Conservation (phyloP, 2,329 filamentous ascomycete genomes). For the Alternaria tenuissima region DNA sequence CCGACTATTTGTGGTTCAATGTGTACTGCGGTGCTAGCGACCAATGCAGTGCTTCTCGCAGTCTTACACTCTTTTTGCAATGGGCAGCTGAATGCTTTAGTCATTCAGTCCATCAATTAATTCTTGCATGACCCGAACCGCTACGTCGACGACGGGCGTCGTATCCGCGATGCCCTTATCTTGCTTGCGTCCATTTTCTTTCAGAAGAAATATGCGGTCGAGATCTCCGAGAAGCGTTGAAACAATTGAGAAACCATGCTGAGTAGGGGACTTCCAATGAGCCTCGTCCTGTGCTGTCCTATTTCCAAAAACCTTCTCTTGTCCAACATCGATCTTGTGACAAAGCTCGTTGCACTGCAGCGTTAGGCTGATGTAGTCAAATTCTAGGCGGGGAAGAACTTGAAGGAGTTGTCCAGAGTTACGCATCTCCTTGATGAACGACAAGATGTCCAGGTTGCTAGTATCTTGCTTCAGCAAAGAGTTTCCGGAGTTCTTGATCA, state of each 20-base stretch:
- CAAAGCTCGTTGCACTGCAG: constrained; percentile 1
- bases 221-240: not conserved
- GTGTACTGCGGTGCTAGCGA: not conserved
- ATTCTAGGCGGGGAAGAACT: not conserved
- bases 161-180: not conserved
- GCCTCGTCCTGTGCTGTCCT: not conserved
- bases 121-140: not conserved
- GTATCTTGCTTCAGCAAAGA: not conserved
- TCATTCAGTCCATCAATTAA: not conserved
- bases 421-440: not conserved
- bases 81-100: not conserved
- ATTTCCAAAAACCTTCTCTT: not conserved
- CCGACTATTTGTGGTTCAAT: too few relatives aligned
- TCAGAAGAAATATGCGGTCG: not conserved
- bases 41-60: not conserved
- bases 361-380: constrained; percentile 3
- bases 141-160: not conserved
- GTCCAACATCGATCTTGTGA: not conserved
- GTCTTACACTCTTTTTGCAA: not conserved
- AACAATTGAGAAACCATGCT: not conserved
- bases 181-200: not conserved
- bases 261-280: not conserved
- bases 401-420: not conserved
- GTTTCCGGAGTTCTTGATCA: not conserved
- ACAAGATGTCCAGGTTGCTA: not conserved